Evolutionary conservation across 345 rosid species (phyloP).

Genomic region (Linum trigynum): DNA sequence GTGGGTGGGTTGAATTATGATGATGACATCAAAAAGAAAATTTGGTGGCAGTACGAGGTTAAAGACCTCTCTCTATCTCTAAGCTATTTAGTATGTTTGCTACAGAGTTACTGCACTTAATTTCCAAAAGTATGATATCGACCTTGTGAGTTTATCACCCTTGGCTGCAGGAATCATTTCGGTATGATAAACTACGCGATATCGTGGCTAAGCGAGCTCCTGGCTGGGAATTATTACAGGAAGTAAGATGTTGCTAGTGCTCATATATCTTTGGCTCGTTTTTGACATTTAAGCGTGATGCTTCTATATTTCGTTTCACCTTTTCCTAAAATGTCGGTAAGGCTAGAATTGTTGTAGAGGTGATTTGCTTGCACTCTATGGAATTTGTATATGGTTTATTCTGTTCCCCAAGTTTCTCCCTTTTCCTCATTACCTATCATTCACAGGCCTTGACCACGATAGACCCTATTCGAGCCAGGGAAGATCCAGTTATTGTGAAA

Average conservation of each 20-base stretch:
- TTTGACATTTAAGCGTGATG: neutral
- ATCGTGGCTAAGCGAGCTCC: conserved; percentile 68
- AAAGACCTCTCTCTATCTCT: neutral
- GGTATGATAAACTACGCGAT: conserved; percentile 82
- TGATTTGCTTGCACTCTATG: neutral
- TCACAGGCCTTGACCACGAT: conserved; percentile 66
- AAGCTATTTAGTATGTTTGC: neutral
- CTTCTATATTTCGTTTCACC: neutral
- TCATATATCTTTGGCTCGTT: neutral
- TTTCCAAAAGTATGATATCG: neutral
- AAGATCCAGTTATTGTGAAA: conserved; percentile 71
- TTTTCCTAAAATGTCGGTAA: too few relatives aligned
- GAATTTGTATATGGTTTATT: neutral
- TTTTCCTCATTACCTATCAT: conserved; percentile 4
- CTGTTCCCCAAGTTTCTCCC: neutral
- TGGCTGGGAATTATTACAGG: conserved; percentile 92
- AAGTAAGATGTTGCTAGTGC: conserved; percentile 37
- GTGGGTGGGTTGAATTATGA: conserved; percentile 78
- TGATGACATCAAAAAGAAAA: conserved; percentile 73
- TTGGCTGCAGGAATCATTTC: conserved; percentile 61
- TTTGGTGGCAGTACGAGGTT: conserved; percentile 95
- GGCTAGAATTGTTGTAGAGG: neutral
- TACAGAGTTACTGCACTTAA: neutral
- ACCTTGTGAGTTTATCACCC: neutral
- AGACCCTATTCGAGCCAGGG: conserved; percentile 77